phyloP scores from a whole-genome alignment of 768 basidiomycete genomes.

The Termitomyces sp. region DNA sequence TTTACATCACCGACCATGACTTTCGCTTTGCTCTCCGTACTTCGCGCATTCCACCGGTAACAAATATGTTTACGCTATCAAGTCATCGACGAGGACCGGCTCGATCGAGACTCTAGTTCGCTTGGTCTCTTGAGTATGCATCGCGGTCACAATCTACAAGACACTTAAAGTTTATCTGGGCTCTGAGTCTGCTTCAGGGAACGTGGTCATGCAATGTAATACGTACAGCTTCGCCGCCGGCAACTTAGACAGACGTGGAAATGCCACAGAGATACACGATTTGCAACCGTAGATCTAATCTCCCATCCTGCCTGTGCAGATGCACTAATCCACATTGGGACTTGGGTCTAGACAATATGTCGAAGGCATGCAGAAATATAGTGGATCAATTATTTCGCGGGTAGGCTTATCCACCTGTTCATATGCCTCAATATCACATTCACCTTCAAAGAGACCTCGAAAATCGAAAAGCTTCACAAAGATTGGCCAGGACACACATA shows the following conservation, averaged over 20 bases:
- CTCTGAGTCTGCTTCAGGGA: background rate
- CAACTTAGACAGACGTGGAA: background rate
- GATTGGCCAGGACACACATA: background rate
- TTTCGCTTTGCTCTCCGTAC: background rate
- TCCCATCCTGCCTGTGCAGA: background rate
- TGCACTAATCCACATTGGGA: background rate
- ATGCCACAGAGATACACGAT: background rate
- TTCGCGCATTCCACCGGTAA: background rate
- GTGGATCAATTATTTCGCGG: background rate
- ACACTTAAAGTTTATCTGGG: background rate
- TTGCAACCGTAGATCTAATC: background rate
- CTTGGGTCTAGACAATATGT: background rate
- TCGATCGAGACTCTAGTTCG: background rate
- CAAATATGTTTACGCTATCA: background rate
- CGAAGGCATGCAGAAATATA: background rate
- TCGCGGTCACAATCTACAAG: background rate
- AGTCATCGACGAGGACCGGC: background rate
- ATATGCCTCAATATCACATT: background rate
- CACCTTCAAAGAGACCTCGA: background rate
- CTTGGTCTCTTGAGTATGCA: background rate
- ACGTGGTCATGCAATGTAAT: background rate
- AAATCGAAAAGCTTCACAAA: background rate
- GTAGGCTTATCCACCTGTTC: background rate
- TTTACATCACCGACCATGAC: background rate
- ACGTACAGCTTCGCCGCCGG: background rate